Evolutionary conservation across 768 basidiomycete genomes (phyloP).

Genomic region (Mrakia hoshinonis): DNA sequence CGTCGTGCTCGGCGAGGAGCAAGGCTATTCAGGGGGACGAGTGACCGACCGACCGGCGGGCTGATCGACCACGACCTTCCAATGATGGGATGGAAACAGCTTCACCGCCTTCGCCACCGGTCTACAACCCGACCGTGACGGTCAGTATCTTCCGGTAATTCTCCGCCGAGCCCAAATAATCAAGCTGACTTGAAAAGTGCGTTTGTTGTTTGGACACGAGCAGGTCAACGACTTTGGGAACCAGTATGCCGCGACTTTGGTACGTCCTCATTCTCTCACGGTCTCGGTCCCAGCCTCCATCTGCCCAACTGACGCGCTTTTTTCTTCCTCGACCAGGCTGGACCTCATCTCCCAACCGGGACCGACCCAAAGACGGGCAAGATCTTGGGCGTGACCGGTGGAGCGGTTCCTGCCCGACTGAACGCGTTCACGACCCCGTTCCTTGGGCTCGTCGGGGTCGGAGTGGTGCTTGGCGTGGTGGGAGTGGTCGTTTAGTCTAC

Average conservation of each 20-base stretch:
- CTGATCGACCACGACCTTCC: neutral
- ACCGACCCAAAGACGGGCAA: neutral
- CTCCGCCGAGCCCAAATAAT: no score
- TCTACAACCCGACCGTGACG: neutral
- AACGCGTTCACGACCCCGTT: neutral
- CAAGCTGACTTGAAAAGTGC: no score
- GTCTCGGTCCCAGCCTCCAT: neutral
- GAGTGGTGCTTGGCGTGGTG: neutral
- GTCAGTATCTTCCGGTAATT: no score
- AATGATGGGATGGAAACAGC: neutral
- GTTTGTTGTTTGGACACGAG: no score
- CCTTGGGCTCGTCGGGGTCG: neutral
- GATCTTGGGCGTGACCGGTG: neutral
- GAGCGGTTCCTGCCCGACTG: neutral
- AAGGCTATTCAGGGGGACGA: no score
- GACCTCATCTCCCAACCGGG: neutral
- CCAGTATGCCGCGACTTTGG: neutral
- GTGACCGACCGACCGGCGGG: neutral
- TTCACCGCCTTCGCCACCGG: neutral
- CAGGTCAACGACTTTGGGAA: neutral
- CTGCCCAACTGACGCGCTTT: neutral
- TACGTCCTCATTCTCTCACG: neutral
- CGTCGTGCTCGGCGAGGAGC: no score
- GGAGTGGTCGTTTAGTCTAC: neutral
- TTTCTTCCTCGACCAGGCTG: neutral